Evolutionary conservation across 345 rosid species (phyloP).

Genomic region (Triadica sebifera): DNA sequence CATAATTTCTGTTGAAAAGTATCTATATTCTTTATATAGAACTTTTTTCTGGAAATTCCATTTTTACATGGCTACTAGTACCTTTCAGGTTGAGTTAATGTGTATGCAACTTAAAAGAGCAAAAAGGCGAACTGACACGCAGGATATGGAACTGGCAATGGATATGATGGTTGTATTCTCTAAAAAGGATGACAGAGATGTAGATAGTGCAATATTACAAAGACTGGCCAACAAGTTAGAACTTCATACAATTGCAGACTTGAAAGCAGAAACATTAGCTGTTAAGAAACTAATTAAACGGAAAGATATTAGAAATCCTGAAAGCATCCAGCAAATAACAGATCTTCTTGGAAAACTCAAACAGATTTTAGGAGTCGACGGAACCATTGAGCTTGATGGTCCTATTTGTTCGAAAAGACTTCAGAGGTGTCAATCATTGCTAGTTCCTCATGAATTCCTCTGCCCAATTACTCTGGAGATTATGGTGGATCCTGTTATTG

Average conservation of each 20-base stretch:
- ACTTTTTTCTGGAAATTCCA: neutral
- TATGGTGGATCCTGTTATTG: constrained; percentile 65
- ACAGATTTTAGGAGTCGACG: constrained; percentile 45
- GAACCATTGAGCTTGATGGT: constrained; percentile 32
- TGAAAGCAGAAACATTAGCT: constrained; percentile 46
- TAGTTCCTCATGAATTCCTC: constrained; percentile 53
- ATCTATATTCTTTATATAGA: too few species aligned
- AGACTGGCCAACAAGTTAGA: constrained; percentile 59
- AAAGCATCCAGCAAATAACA: constrained; percentile 36
- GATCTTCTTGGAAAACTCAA: constrained; percentile 49
- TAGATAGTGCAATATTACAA: constrained; percentile 51
- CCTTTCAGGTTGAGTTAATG: constrained; percentile 54
- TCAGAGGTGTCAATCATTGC: constrained; percentile 35
- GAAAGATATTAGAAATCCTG: constrained; percentile 39
- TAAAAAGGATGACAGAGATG: constrained; percentile 43
- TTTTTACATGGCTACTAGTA: constrained; percentile 9
- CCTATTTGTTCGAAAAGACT: constrained; percentile 32
- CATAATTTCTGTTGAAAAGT: too few species aligned
- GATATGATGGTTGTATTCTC: constrained; percentile 62
- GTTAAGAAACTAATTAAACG: constrained; percentile 37
- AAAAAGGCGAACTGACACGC: constrained; percentile 51
- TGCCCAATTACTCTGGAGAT: constrained; percentile 59
- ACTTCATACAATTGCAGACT: constrained; percentile 45
- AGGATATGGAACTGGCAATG: constrained; percentile 64
- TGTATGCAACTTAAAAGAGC: constrained; percentile 53